Conservation (phyloP, 2,329 filamentous ascomycete species). For the Talaromyces sp. region DNA sequence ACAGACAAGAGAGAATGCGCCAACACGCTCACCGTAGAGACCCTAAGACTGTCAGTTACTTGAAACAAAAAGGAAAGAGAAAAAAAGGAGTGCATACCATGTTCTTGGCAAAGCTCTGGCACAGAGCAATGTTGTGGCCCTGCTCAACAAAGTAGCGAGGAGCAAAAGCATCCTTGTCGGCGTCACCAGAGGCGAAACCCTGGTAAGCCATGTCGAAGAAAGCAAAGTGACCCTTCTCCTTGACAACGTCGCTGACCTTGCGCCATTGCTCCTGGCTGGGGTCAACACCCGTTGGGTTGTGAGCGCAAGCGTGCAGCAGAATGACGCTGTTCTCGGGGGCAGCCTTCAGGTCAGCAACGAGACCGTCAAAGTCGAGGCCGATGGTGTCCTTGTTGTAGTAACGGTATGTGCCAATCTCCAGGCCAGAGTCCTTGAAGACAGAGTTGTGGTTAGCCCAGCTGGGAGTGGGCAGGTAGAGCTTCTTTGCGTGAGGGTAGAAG, state of each 20-base stretch:
- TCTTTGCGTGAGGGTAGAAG: conserved; percentile 87
- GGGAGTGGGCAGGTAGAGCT: conserved; percentile 92
- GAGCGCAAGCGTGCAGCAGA: conserved; percentile 92
- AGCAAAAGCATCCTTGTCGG: conserved; percentile 87
- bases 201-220: conserved; percentile 99
- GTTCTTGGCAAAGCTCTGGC: conserved; percentile 98
- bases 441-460: conserved; percentile 98
- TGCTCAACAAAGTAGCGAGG: conserved; percentile 89
- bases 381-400: conserved; percentile 99
- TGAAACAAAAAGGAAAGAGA: not conserved
- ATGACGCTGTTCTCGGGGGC: conserved; percentile 84
- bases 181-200: conserved; percentile 91
- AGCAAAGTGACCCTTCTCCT: conserved; percentile 80
- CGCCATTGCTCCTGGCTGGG: conserved; percentile 89
- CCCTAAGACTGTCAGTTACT: conserved; percentile 51
- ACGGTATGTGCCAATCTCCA: conserved; percentile 89
- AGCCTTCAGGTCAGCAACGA: conserved; percentile 83
- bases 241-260: conserved; percentile 81
- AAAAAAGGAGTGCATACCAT: conserved; percentile 60
- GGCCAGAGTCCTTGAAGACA: conserved; percentile 88
- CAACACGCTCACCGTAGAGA: conserved; percentile 96
- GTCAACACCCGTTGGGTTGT: conserved; percentile 97
- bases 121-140: conserved; percentile 81
- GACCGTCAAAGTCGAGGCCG: conserved; percentile 92
- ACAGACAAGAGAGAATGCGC: conserved; percentile 90